Base-by-base conservation (phyloP, 1,284 basidiomycete species). In the Exobasidium rhododendri region DNA sequence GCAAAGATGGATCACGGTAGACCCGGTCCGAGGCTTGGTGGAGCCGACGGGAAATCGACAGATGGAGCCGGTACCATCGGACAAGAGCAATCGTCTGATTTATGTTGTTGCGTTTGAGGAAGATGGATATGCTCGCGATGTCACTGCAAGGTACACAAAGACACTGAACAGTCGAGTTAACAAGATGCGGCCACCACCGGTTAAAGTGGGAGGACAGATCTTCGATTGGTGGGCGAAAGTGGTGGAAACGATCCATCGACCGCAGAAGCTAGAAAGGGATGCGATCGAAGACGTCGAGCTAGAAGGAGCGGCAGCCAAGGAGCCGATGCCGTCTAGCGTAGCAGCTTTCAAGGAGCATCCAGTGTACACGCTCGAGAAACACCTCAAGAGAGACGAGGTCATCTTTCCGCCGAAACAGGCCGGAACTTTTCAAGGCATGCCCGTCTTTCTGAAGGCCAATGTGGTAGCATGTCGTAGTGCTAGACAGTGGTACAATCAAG, bases 31-130 rank as follows among this genome's bases (percentile, higher is more conserved):
- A 13, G 87, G 86, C 61, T 83, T 85, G 13, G 64, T 78, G 3
- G 56, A 65, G 3, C 68, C 74, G 1, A 66, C 70, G 1, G 76
- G 76, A 24, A 73, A 66, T 52, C 67, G 77, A 2, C 63, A 68
- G 26, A 97, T 94, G 81, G 93, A 97, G 80, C 94, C 94, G 0
- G 81, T 84, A 11, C 78, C 82, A 10, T 80, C 83, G 74, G 70
- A 73, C 64, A 78, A 86, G 47, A 87, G 91, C 66, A 94, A 97
- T 74, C 86, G 91, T 56, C 89, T 98, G 85, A 81, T 91, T 5
- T 99, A 98, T 80, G 94, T 98, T 1, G 82, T 97, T 1, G 94
- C 89, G 0, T 88, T 93, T 55, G 96, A 99, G 80, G 94, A 98
- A 83, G 84, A 85, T 66, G 84, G 84, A 0, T 82, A 82, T 61